Evolutionary conservation across 768 basidiomycete genomes (phyloP).

Genomic region (Phlebiopsis gigantea): DNA sequence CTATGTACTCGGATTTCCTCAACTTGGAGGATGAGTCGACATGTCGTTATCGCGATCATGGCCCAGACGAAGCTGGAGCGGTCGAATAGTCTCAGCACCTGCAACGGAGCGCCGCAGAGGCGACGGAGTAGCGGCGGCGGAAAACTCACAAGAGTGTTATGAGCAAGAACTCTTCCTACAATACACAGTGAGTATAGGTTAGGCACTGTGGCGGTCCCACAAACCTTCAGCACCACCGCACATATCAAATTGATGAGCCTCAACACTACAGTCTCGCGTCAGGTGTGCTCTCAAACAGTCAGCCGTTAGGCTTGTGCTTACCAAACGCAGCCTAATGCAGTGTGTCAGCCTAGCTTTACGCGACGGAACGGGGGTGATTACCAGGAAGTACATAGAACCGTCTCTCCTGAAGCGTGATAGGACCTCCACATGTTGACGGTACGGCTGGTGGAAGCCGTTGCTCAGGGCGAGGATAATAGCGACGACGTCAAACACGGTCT

Average conservation of each 20-base stretch:
- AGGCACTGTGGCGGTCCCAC: not conserved
- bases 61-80: constrained; percentile 2
- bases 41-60: not conserved
- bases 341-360: not conserved
- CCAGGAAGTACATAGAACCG: constrained; percentile 7
- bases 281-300: no score
- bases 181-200: not conserved
- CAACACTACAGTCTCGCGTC: not conserved
- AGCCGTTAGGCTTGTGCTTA: not conserved
- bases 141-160: not conserved
- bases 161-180: not conserved
- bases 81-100: no score
- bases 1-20: no score
- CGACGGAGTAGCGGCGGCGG: not conserved
- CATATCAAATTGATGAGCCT: constrained; percentile 3
- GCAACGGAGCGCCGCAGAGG: no score
- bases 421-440: constrained; percentile 1
- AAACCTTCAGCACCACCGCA: not conserved
- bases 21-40: not conserved
- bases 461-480: not conserved
- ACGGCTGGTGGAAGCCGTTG: constrained; percentile 7
- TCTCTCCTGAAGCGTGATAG: not conserved
- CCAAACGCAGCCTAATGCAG: not conserved
- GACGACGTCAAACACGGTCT: constrained; percentile 6
- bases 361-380: not conserved